A percentile compares a stretch with the other conserved stretches of the same genome.
Conservation (phyloP, 805 yeast genomes). For the Starmerella bombicola region DNA sequence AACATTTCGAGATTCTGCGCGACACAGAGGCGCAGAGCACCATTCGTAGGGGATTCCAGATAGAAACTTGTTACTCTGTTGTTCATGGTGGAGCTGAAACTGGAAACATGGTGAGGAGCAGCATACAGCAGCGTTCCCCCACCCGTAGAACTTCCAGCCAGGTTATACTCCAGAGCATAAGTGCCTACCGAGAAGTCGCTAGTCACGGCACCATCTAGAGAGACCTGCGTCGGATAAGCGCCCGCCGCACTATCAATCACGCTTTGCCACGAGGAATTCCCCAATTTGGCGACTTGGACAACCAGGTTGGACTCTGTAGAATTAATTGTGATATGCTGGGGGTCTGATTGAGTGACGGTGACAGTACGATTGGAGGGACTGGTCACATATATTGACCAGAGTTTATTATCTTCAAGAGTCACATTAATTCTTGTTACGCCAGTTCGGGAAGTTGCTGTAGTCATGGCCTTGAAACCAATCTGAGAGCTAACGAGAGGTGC, state of each 20-base stretch:
- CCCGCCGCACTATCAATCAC: constrained; percentile 59
- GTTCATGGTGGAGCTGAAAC: constrained; percentile 33
- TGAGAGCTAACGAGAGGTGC: constrained; percentile 37
- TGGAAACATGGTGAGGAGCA: constrained; percentile 50
- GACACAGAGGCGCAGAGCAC: constrained; percentile 31
- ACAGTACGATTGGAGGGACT: constrained; percentile 31
- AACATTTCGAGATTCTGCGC: constrained; percentile 27
- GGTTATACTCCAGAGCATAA: constrained; percentile 39
- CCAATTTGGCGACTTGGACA: constrained; percentile 31
- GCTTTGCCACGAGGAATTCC: constrained; percentile 28
- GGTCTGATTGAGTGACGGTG: constrained; percentile 29
- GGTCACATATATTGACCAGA: constrained; percentile 41
- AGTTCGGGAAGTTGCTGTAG: constrained; percentile 26
- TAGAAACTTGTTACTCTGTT: constrained; percentile 26
- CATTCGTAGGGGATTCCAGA: constrained; percentile 40
- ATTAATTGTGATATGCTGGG: constrained; percentile 39
- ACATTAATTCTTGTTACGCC: constrained; percentile 31
- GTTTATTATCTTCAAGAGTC: constrained; percentile 31
- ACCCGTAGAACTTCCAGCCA: constrained; percentile 40
- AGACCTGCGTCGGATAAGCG: constrained; percentile 42
- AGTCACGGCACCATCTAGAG: constrained; percentile 37
- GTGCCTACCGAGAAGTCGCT: constrained; percentile 31
- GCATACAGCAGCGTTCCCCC: constrained; percentile 42
- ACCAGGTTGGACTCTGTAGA: constrained; percentile 25
- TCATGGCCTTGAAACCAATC: constrained; percentile 35